Base-by-base conservation (phyloP, 495 filamentous ascomycete genomes). In the Neurospora sp. region DNA sequence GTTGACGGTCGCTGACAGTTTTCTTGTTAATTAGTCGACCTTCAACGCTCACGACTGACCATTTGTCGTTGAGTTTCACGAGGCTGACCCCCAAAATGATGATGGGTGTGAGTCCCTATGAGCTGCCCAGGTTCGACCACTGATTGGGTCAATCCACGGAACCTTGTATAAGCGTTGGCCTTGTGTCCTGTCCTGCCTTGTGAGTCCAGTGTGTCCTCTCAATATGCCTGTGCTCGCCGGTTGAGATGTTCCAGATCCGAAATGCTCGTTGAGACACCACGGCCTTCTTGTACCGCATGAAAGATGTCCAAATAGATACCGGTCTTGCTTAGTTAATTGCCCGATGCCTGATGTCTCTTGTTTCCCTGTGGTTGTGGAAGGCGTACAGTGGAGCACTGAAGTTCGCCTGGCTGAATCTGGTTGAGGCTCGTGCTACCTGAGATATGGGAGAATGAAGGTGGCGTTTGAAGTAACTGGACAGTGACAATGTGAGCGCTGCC, bases 341-440 rank as follows among this genome's bases (percentile, higher is more conserved):
- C 53, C 27, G 53, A 66, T 66, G 53, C 18, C 27, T 66, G 53
- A 66, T 35, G 53, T 66, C 53, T 31, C 22, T 31, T 16, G 53
- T 66, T 66, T 27, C 31, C 27, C 18, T 66, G 53, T 66, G 27
- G 27, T 66, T 66, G 53, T 66, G 53, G 27, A 35, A 27, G 53
- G 53, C 53, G 53, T 61, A 61, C 53, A 61, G 53, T 16, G 53
- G 22, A 61, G 53, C 53, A 61, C 53, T 61, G 53, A 66, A 8
- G 27, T 66, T 66, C 31, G 27, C 27, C 53, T 66, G 53, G 53
- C 53, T 66, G 53, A 35, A 66, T 35, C 53, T 73, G 68, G 48
- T 74, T 76, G 73, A 78, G 76, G 71, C 76, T 78, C 69, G 76
- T 77, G 74, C 20, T 18, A 75, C 44, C 42, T 53, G 38, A 69